Base-by-base conservation (phyloP, 2,329 filamentous ascomycete genomes). In the Cadophora sp. region DNA sequence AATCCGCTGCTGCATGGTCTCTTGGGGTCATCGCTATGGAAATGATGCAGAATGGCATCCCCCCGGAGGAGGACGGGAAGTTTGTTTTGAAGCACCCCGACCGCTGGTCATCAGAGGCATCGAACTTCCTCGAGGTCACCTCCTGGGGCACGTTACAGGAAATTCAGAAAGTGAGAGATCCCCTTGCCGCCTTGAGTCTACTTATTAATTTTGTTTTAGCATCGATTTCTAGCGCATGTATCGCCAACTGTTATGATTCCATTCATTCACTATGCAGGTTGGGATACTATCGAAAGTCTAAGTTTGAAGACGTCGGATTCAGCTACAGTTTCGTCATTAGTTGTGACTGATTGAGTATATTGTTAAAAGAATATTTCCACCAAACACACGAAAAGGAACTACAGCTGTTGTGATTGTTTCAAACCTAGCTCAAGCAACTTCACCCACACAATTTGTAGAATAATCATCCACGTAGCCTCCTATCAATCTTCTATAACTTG, bases 91-190 rank as follows among this genome's bases (percentile, higher is more conserved):
- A 43, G 12, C 37, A 43, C 37, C 14, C 14, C 14, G 14, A 43
- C 14, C 12, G 26, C 46, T 69, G 50, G 64, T 69, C 59, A 31
- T 19, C 27, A 31, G 51, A 66, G 58, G 64, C 67, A 12, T 66
- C 51, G 14, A 64, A 69, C 29, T 69, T 69, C 43, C n/a, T 69
- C 16, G 27, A 63, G 12, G 46, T 69, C 53, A 55, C 60, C 22
- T 69, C 60, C 46, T 67, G 29, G 64, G 60, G 37, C 14, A 64
- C 64, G 55, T 56, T 69, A 64, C 34, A 69, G 24, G 68, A 69
- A 50, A 48, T 69, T 43, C 34, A 62, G n/a, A 50, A 69, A 46
- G 55, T 69, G 22, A 67, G 68, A 50, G 48, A 46, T 56, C 51
- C 26, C 24, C 29, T 59, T 22, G 48, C 60, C 5, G 9, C 31